Percentiles rank a stretch among this genome's conserved stretches.
These are phyloP conservation scores for Drosera spatulata DNA, from an alignment of 179 eudicot species.

Conservation along the genomic window DNA sequence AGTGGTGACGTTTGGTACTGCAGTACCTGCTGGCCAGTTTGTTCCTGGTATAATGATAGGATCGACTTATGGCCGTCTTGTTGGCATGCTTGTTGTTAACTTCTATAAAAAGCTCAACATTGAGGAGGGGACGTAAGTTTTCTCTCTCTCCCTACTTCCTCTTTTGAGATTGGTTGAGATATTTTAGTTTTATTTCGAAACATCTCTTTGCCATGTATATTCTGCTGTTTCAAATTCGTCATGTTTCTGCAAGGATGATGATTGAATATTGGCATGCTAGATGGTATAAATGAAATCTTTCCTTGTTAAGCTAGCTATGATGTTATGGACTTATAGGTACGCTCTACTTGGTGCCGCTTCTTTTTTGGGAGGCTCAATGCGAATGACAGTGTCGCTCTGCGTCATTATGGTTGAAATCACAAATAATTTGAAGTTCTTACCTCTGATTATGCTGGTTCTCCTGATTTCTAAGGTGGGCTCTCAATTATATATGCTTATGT, in stretches of 20 bases:
- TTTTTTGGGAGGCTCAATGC: constrained; percentile 97
- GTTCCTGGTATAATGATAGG: constrained; percentile 99
- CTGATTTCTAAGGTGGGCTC: constrained; percentile 81
- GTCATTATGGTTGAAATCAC: constrained; percentile 98
- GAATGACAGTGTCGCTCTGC: constrained; percentile 96
- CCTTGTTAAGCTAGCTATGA: not conserved
- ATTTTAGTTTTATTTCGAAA: not conserved
- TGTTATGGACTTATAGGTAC: constrained; percentile 38
- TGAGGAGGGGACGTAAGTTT: constrained; percentile 97
- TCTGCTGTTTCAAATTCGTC: too few species aligned
- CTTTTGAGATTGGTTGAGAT: not conserved
- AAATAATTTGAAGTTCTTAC: constrained; percentile 84
- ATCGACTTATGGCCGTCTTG: constrained; percentile 97
- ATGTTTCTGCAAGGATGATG: not conserved
- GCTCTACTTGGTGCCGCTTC: constrained; percentile 98
- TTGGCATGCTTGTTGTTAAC: constrained; percentile 94
- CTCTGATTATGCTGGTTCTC: constrained; percentile 96
- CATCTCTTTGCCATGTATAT: not conserved
- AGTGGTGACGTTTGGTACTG: constrained; percentile 96
- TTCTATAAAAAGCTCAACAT: constrained; percentile 86
- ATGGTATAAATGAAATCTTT: not conserved
- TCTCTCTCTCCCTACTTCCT: constrained; percentile 5
- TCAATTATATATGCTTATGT: not conserved
- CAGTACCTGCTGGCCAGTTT: constrained; percentile 99
- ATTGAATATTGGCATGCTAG: not conserved